Percentiles rank a stretch among this genome's conserved stretches.
Evolutionary conservation across 352 stramenopile species (phyloP).

Genomic region (Phytophthora hibernalis): DNA sequence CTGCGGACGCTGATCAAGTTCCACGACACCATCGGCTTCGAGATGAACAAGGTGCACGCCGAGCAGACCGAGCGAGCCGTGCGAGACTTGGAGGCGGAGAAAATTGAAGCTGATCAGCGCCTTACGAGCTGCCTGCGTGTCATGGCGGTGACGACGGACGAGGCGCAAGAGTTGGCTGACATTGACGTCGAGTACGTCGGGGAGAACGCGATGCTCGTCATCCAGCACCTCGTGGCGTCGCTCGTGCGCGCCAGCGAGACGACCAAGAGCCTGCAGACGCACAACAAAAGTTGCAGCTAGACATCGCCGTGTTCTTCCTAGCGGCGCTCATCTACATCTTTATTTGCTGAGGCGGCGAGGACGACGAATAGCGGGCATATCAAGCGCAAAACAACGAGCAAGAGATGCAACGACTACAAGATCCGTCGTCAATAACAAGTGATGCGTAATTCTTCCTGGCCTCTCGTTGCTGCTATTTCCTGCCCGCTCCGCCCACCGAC

Average conservation of each 20-base stretch:
- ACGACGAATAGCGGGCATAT: not conserved
- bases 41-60: conserved; percentile 5
- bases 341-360: conserved; percentile 5
- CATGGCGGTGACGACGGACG: not conserved
- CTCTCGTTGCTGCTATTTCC: conserved; percentile 24
- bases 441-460: conserved; percentile 6
- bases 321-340: conserved; percentile 2
- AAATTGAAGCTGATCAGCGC: not conserved
- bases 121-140: conserved; percentile 16
- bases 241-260: not conserved
- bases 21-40: conserved; percentile 17
- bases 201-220: not conserved
- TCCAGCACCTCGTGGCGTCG: not conserved
- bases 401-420: not conserved
- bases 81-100: conserved; percentile 3
- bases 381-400: not conserved
- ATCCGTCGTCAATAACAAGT: conserved; percentile 2
- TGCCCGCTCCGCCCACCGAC: conserved; percentile 31
- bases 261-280: not conserved
- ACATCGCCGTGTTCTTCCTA: not conserved
- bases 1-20: conserved; percentile 21
- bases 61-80: conserved; percentile 4
- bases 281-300: not conserved
- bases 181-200: not conserved
- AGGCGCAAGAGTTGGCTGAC: not conserved